Evolutionary conservation across 1,284 basidiomycete genomes (phyloP).

Genomic region (Ustilago hordei): DNA sequence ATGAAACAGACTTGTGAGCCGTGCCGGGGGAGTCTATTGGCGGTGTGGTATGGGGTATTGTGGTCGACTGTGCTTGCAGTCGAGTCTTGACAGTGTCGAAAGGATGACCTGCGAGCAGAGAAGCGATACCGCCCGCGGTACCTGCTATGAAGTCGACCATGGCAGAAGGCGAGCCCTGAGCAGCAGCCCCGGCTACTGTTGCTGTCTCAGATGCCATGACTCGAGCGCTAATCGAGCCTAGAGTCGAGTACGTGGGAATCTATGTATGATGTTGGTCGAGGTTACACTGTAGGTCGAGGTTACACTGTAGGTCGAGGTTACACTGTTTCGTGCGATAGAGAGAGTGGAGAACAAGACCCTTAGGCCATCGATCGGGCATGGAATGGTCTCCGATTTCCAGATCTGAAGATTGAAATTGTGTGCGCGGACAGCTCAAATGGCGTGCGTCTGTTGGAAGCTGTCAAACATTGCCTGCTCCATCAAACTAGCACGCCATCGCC

Average conservation of each 20-base stretch:
- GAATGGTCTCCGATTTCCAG: background rate
- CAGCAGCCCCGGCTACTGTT: background rate
- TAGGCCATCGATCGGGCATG: conserved; percentile 1
- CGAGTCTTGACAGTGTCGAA: conserved; percentile 67
- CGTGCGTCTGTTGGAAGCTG: conserved; percentile 23
- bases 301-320: background rate
- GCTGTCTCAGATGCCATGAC: conserved; percentile 5
- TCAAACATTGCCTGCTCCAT: conserved; percentile 16
- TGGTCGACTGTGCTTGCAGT: conserved; percentile 48
- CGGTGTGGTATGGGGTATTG: background rate
- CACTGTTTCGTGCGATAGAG: background rate
- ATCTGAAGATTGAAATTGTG: background rate
- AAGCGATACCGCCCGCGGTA: conserved; percentile 60
- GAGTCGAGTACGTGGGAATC: background rate
- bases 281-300: background rate
- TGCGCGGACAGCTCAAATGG: conserved; percentile 14
- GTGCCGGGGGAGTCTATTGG: conserved; percentile 7
- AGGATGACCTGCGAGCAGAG: conserved; percentile 59
- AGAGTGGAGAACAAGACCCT: conserved; percentile 3
- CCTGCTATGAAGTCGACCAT: conserved; percentile 67
- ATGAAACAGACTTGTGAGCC: background rate
- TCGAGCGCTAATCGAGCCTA: background rate
- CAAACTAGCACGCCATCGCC: conserved; percentile 23
- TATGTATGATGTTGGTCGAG: background rate
- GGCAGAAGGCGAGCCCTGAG: conserved; percentile 36